Evolutionary conservation across 2,329 filamentous ascomycete genomes (phyloP).

Genomic region (Lizonia empirigonia): DNA sequence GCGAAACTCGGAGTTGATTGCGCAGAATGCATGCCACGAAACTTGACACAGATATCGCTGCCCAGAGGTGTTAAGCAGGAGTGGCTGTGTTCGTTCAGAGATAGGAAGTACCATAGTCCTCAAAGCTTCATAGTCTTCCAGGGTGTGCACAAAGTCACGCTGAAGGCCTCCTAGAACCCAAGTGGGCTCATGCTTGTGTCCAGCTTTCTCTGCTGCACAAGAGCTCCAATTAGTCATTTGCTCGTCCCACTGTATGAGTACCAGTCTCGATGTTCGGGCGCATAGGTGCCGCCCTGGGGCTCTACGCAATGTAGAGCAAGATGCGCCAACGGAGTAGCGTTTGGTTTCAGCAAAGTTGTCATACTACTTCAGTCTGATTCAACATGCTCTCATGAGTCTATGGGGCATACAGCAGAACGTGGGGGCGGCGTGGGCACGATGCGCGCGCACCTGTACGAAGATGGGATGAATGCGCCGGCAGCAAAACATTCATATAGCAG

Average conservation of each 20-base stretch:
- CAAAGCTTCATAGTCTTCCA: no score
- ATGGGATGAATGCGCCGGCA: slow-evolving; percentile 24
- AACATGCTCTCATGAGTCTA: not conserved
- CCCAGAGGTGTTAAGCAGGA: no score
- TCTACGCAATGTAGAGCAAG: slow-evolving; percentile 20
- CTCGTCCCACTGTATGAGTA: slow-evolving; percentile 35
- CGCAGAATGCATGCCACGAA: slow-evolving; percentile 22
- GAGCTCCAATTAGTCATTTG: slow-evolving; percentile 26
- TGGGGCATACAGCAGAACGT: slow-evolving; percentile 5
- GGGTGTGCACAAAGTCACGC: no score
- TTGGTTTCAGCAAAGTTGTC: not conserved
- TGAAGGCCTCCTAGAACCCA: no score
- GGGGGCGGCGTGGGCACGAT: not conserved
- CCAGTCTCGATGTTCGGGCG: slow-evolving; percentile 32
- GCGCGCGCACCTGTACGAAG: slow-evolving; percentile 14
- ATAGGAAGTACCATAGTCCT: no score
- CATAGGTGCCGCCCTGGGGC: slow-evolving; percentile 38
- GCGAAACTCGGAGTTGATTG: slow-evolving; percentile 23
- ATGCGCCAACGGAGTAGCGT: not conserved
- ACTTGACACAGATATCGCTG: no score
- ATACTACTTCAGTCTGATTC: not conserved
- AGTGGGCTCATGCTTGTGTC: no score
- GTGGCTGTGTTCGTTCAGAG: no score
- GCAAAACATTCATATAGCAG: slow-evolving; percentile 4
- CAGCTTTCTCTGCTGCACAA: no score